Base-by-base conservation (phyloP, 1,284 basidiomycete genomes). In the Heterobasidion irregulare region DNA sequence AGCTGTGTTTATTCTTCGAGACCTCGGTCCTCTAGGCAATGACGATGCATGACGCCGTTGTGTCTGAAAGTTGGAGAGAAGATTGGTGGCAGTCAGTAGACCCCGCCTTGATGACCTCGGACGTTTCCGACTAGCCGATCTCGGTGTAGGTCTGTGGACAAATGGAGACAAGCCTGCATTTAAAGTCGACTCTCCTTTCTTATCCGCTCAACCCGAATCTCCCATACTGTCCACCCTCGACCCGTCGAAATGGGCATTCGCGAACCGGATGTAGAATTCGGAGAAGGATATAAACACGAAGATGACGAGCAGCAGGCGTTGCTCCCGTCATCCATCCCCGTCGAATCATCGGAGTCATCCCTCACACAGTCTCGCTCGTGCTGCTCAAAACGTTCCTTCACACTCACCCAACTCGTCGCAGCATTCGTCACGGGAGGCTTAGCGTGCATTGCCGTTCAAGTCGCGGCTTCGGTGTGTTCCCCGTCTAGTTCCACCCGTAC, bases 1-100 rank as follows among this genome's bases (percentile, higher is more conserved):
- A 64, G 81, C 84, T 53, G 83, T 93, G 46, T 94, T 95, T 68
- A 83, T 95, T 62, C 70, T 95, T 54, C 82, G 85, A 63, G 92
- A 95, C 68, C 74, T 95, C 50, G 68, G 65, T 33, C 33, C 47
- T 47, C 18, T 47, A 47, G 46, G n/a, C 46, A 47, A 41, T n/a
- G n/a, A 41, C 6, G 38, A 41, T 41, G 38, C 10, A 41, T 41
- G 46, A 47, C 10, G 44, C 44, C 8, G 10, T n/a, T 46, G 19
- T 2, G 44, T n/a, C 15, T 19, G 47, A 48, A 13, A 19, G n/a
- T 26, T 18, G 10, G n/a, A 8, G n/a, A 19, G 18, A 26, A 26
- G 26, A 26, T 6, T 26, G 26, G 26, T 26, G n/a, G 38, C 38
- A 41, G 38, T 41, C 38, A 41, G 26, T 26, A 26, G 26, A 26